Evolutionary conservation across 305 asterid genomes (phyloP).

Genomic region (Plantago coronopus): DNA sequence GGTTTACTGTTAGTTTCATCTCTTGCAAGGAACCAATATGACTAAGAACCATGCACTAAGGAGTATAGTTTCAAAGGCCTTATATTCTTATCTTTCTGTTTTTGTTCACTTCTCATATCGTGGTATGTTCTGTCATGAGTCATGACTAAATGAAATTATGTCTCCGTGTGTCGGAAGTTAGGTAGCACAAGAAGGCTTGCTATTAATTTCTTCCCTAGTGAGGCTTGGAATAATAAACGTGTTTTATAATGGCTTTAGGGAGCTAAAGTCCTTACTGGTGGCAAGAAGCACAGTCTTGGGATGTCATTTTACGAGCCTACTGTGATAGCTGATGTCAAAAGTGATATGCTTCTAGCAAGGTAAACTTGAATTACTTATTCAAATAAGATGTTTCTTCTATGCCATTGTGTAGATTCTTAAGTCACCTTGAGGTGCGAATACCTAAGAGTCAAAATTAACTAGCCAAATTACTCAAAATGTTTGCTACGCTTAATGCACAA

Average conservation of each 20-base stretch:
- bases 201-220: conserved; percentile 10
- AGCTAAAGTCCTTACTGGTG: conserved; percentile 83
- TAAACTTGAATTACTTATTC: conserved; percentile 25
- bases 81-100: no score
- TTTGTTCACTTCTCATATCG: no score
- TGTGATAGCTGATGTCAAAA: conserved; percentile 69
- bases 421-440: background rate
- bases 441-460: no score
- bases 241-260: conserved; percentile 54
- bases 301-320: conserved; percentile 92
- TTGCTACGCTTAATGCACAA: no score
- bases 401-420: background rate
- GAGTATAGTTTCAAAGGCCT: no score
- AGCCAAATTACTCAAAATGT: no score
- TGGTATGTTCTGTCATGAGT: no score
- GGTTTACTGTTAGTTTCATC: no score
- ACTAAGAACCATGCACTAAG: no score
- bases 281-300: conserved; percentile 88
- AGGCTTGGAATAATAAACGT: conserved; percentile 18
- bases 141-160: conserved; percentile 4
- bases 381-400: conserved; percentile 1
- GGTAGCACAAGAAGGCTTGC: conserved; percentile 14
- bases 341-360: conserved; percentile 83
- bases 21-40: no score
- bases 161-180: no score